Percentiles rank a stretch among this genome's conserved stretches.
Evolutionary conservation across 305 asterid species (phyloP).

Genomic region (Lippia alba): DNA sequence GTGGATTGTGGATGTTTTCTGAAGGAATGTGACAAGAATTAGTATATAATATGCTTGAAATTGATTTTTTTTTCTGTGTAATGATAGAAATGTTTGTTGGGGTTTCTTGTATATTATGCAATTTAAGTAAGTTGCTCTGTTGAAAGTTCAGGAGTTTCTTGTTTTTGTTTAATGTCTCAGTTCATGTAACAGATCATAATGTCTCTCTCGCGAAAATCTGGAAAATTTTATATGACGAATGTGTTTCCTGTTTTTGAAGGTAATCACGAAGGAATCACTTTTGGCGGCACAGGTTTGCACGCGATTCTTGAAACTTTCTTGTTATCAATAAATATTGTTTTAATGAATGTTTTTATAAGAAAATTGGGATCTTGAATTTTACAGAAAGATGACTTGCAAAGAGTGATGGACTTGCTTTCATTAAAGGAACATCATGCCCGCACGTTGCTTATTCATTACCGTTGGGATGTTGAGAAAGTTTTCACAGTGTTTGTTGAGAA

Average conservation of each 20-base stretch:
- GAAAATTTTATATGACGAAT: not conserved
- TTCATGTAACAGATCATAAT: constrained; percentile 2
- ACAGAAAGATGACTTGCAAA: constrained; percentile 57
- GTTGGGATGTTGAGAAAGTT: constrained; percentile 57
- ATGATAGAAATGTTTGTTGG: not conserved
- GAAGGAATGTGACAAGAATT: not conserved
- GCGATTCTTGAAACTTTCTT: not conserved
- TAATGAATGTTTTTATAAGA: no score
- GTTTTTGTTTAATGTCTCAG: not conserved
- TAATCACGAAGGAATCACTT: constrained; percentile 60
- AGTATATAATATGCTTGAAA: not conserved
- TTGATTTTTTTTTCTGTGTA: not conserved
- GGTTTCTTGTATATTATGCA: not conserved
- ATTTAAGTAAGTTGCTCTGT: no score
- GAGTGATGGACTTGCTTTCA: constrained; percentile 59
- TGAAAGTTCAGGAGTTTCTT: not conserved
- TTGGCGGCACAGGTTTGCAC: constrained; percentile 66
- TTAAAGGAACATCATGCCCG: constrained; percentile 61
- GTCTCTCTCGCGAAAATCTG: not conserved
- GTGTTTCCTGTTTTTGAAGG: constrained; percentile 41
- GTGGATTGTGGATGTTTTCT: not conserved
- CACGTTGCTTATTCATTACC: constrained; percentile 59
- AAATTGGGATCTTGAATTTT: constrained; percentile 13
- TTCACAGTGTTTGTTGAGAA: constrained; percentile 46
- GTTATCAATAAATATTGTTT: not conserved